Conservation (phyloP, 2,329 filamentous ascomycete species). For the Phialophora verrucosa region DNA sequence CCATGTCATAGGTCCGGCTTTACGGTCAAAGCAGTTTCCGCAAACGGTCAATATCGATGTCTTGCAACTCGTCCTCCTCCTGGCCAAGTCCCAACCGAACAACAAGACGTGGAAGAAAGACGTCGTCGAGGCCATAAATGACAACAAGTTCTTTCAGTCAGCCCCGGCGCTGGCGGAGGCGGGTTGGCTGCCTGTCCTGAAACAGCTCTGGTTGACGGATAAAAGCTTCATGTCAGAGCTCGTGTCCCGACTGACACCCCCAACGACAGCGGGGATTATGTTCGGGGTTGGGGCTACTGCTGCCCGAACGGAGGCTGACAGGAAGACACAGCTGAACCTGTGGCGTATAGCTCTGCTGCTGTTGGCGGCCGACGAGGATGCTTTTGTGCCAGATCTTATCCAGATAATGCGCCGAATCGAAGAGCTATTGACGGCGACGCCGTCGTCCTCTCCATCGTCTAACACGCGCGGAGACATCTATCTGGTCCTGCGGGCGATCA, state of each 20-base stretch:
- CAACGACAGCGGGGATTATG: constrained; percentile 92
- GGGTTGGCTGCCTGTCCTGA: constrained; percentile 82
- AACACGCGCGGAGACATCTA: constrained; percentile 87
- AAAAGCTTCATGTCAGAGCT: constrained; percentile 88
- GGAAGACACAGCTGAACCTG: constrained; percentile 87
- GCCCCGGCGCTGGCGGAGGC: constrained; percentile 67
- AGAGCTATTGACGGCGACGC: constrained; percentile 81
- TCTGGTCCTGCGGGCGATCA: constrained; percentile 81
- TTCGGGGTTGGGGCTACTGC: constrained; percentile 98
- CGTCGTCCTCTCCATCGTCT: constrained; percentile 89
- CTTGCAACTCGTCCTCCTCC: constrained; percentile 74
- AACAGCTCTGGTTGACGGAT: constrained; percentile 82
- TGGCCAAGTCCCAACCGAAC: constrained; percentile 76
- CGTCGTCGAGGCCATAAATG: constrained; percentile 88
- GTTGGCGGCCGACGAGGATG: constrained; percentile 76
- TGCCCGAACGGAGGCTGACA: constrained; percentile 90
- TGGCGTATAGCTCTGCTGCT: constrained; percentile 80
- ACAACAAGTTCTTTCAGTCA: constrained; percentile 81
- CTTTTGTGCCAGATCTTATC: constrained; percentile 77
- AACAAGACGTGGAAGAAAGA: constrained; percentile 95
- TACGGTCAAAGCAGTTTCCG: constrained; percentile 85
- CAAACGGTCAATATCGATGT: constrained; percentile 77
- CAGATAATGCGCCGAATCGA: constrained; percentile 80
- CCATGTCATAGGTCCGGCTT: constrained; percentile 78
- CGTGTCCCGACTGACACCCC: constrained; percentile 76